Evolutionary conservation across 768 basidiomycete species (phyloP), one percentile per base, ranked within the genome.

Genomic region (Hydnomerulius pinastri): DNA sequence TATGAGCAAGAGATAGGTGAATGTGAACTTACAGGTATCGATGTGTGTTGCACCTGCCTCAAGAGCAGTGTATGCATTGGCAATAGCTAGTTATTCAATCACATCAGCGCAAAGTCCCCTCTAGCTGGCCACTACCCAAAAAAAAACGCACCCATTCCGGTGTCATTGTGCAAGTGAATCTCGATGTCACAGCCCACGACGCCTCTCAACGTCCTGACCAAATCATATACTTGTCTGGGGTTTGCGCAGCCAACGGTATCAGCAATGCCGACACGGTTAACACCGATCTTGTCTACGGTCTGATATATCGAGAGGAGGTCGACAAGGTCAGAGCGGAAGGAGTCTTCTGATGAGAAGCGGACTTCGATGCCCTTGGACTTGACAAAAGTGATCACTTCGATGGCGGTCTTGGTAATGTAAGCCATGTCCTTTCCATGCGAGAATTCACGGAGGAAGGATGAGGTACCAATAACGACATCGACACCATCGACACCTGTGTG

Each of bases 391-490:
- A 99, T 99, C 60, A 99, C 97, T 71, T 98, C 95, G 62, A 98
- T 93, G 53, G 96, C 96, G 32, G 92, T 90, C 76, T 95, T 98
- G 78, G 96, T 96, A 77, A 99, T 99, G 76, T 97, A 99, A 39
- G 92, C 76, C 92, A 99, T 99, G 71, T 98, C 97, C 83, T 98
- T 99, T 65, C 97, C 97, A 70, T 99, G 97, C 23, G 96, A 98
- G 82, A 98, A 97, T 76, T 99, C 95, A 61, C 96, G 88, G 43
- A 98, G 86, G 88, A 97, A 99, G 35, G 95, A 98, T 9, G 95
- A 98, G 8, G 97, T 98, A 29, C 97, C 96, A 57, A 99, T 98
- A 71, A 98, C 97, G 59, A 98, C 93, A 70, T 98, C 96, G 54
- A 98, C 97, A 69, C 97, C 97, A 66, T 98, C 94, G 37, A 99